Evolutionary conservation across 2,329 filamentous ascomycete species (phyloP), one percentile per base, ranked within the genome.

Genomic region (Aspergillus alliaceus): DNA sequence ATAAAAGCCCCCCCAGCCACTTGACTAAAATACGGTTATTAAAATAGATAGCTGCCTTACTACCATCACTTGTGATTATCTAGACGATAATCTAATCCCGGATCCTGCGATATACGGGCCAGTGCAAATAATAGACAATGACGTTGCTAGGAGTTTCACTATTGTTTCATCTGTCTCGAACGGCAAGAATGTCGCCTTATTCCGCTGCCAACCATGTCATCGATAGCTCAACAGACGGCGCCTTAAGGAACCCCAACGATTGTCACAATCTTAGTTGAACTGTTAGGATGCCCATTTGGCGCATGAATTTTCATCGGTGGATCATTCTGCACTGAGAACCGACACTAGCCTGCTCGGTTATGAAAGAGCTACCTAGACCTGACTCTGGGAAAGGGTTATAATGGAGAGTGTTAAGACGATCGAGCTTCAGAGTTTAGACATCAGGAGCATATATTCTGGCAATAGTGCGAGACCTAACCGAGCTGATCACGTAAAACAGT

Each of bases 191-290:
- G 20, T 37, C 20, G 12, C 44, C 25, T 35, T 12, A 27, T 15
- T 37, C 22, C 35, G 8, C 35, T 48, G 44, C 27, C 44, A 48
- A 48, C 27, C 44, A 34, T 22, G 8, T 20, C 27, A 22, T 15
- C 12, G 12, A 14, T 15, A 15, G 14, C 15, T 25, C 20, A 48
- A 48, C 27, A 9, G n/a, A 31, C 27, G 18, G 12, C 51, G 11
- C 40, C 53, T 27, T 51, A 49, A 40, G 47, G 25, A 20, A 27
- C 18, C 32, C 18, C 29, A 20, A 47, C 35, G 53, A 14, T 37
- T 35, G 54, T 56, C 54, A 22, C 54, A 61, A 63, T 59, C 57
- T 62, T 56, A 60, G 57, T 32, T n/a, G 22, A 46, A 52, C 51
- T 25, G 50, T 54, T 46, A 40, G n/a, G 24, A 11, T 52, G 32